Evolutionary conservation across 2,329 filamentous ascomycete species (phyloP), one percentile per base, ranked within the genome.

Genomic region (Madurella mycetomatis): DNA sequence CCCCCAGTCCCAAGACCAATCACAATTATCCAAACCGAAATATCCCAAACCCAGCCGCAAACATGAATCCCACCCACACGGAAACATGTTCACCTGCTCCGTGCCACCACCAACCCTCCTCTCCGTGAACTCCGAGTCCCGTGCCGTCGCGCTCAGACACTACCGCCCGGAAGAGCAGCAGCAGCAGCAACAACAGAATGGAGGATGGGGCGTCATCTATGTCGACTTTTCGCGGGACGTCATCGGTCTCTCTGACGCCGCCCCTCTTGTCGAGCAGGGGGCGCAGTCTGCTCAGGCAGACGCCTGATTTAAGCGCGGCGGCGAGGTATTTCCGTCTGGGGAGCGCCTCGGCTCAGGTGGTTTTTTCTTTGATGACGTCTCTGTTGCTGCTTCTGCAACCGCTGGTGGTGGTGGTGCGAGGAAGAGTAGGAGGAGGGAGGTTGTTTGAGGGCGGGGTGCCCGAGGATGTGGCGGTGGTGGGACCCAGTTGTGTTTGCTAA

Each of bases 261-360:
- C 54, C 25, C 25, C 54, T 60, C 50, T 13, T 15, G 13, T 50
- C 44, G 9, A 11, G 41, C 4, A 30, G 32, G 18, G 58, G 53
- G 8, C 47, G 53, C 37, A 53, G 51, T n/a, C 53, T 60, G 13
- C 43, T 53, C 11, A 43, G 58, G 41, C 15, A 51, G 19, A 60
- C 55, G 9, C 41, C 45, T 1, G 58, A 60, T 25, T 7, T 60
- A 32, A 31, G 48, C 16, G 15, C 40, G 48, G 13, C 42, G 17
- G 49, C 39, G 13, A 42, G 34, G 44, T 34, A 46, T 45, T 19
- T 56, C 3, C 41, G 41, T 17, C 17, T 55, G 17, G 43, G 53
- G 3, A 51, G 45, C 30, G 41, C 12, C 9, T 40, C 18, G 18
- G 46, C 25, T 16, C 34, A 4, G 41, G 15, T 48, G 32, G 13